Evolutionary conservation across 768 basidiomycete species (phyloP).

Genomic region (Termitomyces sp.): DNA sequence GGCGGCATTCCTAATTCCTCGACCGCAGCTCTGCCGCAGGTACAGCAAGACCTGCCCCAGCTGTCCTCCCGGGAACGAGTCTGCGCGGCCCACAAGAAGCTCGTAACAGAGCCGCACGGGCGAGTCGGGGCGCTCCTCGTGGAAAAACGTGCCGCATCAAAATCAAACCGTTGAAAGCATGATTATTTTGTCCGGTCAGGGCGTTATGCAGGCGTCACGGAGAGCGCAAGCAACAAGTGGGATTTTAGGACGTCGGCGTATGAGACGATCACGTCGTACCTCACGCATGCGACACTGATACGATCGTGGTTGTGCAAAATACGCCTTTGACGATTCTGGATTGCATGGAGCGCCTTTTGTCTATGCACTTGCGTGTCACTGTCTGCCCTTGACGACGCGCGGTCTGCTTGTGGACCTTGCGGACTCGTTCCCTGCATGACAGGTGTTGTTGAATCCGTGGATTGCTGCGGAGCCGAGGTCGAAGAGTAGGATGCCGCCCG

Average conservation of each 20-base stretch:
- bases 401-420: constrained; percentile 94
- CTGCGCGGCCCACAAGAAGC: constrained; percentile 89
- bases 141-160: too few relatives aligned
- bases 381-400: too few relatives aligned
- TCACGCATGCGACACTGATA: constrained; percentile 77
- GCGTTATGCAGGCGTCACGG: constrained; percentile 80
- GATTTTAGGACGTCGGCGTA: constrained; percentile 96
- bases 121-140: constrained; percentile 81
- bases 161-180: too few relatives aligned
- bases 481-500: constrained; percentile 66
- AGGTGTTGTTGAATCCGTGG: constrained; percentile 76
- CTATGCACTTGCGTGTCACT: constrained; percentile 59
- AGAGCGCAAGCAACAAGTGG: constrained; percentile 81
- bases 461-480: constrained; percentile 65
- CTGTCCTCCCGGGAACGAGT: constrained; percentile 76
- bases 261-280: constrained; percentile 87
- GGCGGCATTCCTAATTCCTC: constrained; percentile 65
- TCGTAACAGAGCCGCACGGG: constrained; percentile 75
- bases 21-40: constrained; percentile 66
- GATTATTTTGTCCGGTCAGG: too few relatives aligned
- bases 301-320: constrained; percentile 75
- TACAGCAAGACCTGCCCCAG: constrained; percentile 74
- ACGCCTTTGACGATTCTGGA: constrained; percentile 75
- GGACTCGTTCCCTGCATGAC: constrained; percentile 80
- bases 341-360: constrained; percentile 85